A percentile compares a stretch with the other conserved stretches of the same genome.
Evolutionary conservation across 1,284 basidiomycete species (phyloP).

Genomic region (Tilletia caries): DNA sequence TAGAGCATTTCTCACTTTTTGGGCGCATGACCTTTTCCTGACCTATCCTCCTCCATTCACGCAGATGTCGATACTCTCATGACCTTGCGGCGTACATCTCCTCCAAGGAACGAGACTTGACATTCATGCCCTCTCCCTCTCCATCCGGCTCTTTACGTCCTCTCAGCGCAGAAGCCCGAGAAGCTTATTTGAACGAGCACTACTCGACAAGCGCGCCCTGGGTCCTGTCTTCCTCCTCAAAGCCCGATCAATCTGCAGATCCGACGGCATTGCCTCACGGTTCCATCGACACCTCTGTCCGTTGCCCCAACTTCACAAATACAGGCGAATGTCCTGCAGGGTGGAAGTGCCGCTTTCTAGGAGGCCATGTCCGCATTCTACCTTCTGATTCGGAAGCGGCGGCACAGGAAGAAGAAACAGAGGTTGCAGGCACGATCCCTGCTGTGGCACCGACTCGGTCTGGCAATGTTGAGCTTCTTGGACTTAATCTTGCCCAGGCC

Average conservation of each 20-base stretch:
- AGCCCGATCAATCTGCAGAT: not conserved
- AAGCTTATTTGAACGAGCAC: conserved; percentile 27
- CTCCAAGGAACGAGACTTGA: conserved; percentile 72
- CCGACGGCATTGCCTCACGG: not conserved
- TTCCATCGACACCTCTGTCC: conserved; percentile 58
- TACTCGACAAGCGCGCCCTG: conserved; percentile 24
- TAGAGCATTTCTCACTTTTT: conserved; percentile 16
- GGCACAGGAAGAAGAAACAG: not conserved
- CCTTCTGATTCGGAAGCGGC: not conserved
- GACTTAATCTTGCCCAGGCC: conserved; percentile 42
- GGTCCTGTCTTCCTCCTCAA: not conserved
- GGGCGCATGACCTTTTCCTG: conserved; percentile 24
- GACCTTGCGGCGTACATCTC: conserved; percentile 72
- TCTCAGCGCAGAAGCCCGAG: conserved; percentile 16
- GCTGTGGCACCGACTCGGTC: not conserved
- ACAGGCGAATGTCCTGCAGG: conserved; percentile 79
- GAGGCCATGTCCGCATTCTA: conserved; percentile 62
- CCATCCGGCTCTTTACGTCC: conserved; percentile 14
- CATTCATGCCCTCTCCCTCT: conserved; percentile 58
- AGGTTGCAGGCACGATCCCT: conserved; percentile 8
- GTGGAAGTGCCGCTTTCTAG: conserved; percentile 85
- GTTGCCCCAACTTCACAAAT: conserved; percentile 64
- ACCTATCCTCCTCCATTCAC: conserved; percentile 18
- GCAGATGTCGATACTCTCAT: conserved; percentile 72
- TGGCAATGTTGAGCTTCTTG: not conserved